A percentile compares a stretch with the other conserved stretches of the same genome.
These are phyloP conservation scores for Hypoxylon sp. DNA, from an alignment of 2,329 filamentous ascomycete genomes.

Conservation along the genomic window DNA sequence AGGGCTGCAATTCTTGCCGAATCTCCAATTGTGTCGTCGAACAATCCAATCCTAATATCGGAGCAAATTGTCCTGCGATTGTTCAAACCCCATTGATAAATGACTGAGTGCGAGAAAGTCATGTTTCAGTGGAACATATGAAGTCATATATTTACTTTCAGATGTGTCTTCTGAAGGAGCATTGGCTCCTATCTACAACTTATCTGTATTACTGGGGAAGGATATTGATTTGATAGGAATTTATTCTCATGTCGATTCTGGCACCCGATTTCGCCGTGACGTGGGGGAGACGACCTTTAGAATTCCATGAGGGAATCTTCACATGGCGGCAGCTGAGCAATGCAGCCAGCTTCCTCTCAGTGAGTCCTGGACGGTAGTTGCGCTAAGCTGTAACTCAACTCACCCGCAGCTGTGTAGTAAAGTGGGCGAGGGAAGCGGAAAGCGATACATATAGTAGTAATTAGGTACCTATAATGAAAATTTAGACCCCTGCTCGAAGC, in stretches of 20 bases:
- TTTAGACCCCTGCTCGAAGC: constrained; percentile 6
- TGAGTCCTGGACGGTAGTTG: constrained; percentile 8
- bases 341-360: constrained; percentile 3
- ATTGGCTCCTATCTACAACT: constrained; percentile 18
- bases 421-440: neutral
- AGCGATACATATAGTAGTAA: neutral
- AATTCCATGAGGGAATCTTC: neutral
- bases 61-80: constrained; percentile 31
- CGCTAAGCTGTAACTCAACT: constrained; percentile 8
- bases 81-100: constrained; percentile 5
- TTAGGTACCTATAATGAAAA: neutral
- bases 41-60: constrained; percentile 18
- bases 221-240: constrained; percentile 10
- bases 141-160: constrained; percentile 22
- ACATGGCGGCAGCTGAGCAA: neutral
- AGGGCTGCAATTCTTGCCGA: constrained; percentile 36
- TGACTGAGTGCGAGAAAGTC: neutral
- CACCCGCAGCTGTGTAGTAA: neutral
- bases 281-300: constrained; percentile 6
- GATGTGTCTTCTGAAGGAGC: constrained; percentile 10
- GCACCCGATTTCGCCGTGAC: neutral
- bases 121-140: constrained; percentile 22
- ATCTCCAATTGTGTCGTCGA: constrained; percentile 1
- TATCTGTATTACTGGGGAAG: constrained; percentile 16
- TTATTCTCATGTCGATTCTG: too few relatives aligned